Evolutionary conservation across 176 grass and related monocot species (phyloP), one percentile per base, ranked within the genome.

Genomic region (Triticum aestivum): DNA sequence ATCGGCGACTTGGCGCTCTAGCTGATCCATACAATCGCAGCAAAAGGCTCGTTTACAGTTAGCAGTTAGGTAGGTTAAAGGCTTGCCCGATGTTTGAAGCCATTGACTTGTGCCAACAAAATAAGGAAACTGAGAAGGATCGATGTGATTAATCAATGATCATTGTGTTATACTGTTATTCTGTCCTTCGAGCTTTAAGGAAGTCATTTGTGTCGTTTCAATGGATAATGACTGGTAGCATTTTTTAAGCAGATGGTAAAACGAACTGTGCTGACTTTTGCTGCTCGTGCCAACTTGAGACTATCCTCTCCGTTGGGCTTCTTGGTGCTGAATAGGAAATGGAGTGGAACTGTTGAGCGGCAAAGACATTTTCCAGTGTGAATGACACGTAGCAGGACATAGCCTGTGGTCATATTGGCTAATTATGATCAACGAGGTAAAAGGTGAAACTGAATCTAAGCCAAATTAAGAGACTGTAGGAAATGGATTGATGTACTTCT

Each of bases 251-350:
- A 45, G 12, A 87, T 73, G 65, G 65, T 72, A 17, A 90, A 90
- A 90, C 65, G 74, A 87, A 79, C 79, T 90, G 23, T 33, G 14
- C 64, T 82, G 83, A 86, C 89, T 38, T 86, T 78, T 81, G 83
- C 62, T n/a, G 29, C 23, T 65, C 12, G 56, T 78, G 62, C 9
- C 47, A 81, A 76, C 81, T 41, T 62, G 49, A n/a, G 76, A 26
- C 11, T 38, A 39, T 32, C 34, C 2, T 70, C 78, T 86, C 79
- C 32, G 23, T 14, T 63, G 32, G 32, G 3, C 44, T 68, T 80
- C 18, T 72, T 13, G 7, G 45, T 3, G 15, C 29, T 77, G 30
- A 33, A 62, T 38, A 84, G 33, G 54, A 72, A 88, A 21, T 1
- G 45, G 27, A 27, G 54, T 37, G 62, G 30, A 65, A 30, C 35